Percentiles rank a stretch among this genome's conserved stretches.
phyloP scores from a whole-genome alignment of 805 yeast genomes.

The Yarrowia alimentaria region DNA sequence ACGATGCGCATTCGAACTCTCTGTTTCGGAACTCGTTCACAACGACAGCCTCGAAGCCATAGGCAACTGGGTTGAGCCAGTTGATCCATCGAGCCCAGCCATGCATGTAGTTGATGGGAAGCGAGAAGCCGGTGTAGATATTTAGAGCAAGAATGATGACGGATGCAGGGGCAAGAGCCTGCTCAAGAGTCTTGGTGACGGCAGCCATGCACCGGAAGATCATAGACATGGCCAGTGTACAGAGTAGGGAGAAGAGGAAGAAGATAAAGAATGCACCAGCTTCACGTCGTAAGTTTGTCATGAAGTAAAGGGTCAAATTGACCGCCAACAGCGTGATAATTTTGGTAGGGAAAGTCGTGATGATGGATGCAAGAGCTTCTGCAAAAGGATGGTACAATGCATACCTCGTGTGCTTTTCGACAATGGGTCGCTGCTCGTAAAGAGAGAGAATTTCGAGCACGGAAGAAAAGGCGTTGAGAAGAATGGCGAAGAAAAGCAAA shows the following conservation, averaged over 20 bases:
- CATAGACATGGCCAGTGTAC: conserved; percentile 57
- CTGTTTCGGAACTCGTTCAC: conserved; percentile 48
- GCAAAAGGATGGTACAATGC: too few relatives aligned
- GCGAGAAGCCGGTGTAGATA: conserved; percentile 50
- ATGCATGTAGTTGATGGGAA: conserved; percentile 47
- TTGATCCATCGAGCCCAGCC: conserved; percentile 55
- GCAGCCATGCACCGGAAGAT: conserved; percentile 47
- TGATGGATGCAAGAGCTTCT: too few relatives aligned
- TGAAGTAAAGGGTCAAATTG: conserved; percentile 52
- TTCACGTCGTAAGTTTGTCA: conserved; percentile 51
- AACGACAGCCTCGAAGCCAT: conserved; percentile 48
- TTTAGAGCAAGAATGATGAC: conserved; percentile 44
- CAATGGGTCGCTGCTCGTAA: too few relatives aligned
- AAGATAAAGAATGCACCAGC: conserved; percentile 58
- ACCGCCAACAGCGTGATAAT: conserved; percentile 48
- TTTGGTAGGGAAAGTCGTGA: too few relatives aligned
- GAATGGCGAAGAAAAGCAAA: too few relatives aligned
- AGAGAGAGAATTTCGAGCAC: too few relatives aligned
- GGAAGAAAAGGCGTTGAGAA: too few relatives aligned
- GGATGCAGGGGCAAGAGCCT: conserved; percentile 49
- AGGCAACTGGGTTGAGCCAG: conserved; percentile 48
- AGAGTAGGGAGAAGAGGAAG: conserved; percentile 44
- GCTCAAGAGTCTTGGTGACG: conserved; percentile 40
- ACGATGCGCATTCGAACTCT: conserved; percentile 43
- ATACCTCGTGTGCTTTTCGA: too few relatives aligned